Conservation (phyloP, 1,284 basidiomycete genomes). For the Boletus smithii region DNA sequence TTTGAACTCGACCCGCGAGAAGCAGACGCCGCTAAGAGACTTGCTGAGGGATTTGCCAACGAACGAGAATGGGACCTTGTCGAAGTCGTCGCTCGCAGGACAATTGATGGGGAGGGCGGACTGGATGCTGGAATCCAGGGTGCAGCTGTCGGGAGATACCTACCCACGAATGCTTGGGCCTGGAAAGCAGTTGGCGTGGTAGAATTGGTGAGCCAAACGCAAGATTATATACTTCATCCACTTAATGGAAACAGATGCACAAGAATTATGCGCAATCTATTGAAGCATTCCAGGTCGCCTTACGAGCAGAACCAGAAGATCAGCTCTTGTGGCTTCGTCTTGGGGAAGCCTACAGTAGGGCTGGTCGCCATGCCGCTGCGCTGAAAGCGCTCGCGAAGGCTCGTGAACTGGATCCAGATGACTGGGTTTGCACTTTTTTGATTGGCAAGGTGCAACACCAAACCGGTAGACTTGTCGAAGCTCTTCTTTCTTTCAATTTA, state of each 20-base stretch:
- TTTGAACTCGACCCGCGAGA: conserved; percentile 95
- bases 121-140: conserved; percentile 56
- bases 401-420: conserved; percentile 61
- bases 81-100: conserved; percentile 86
- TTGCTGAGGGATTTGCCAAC: conserved; percentile 89
- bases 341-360: conserved; percentile 88
- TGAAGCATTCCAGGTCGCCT: conserved; percentile 82
- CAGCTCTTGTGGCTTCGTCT: conserved; percentile 83
- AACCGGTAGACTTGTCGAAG: conserved; percentile 72
- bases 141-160: conserved; percentile 48
- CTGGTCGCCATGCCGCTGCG: conserved; percentile 86
- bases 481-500: conserved; percentile 64
- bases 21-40: conserved; percentile 76
- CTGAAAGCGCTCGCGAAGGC: conserved; percentile 84
- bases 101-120: conserved; percentile 91
- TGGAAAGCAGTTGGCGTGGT: conserved; percentile 97
- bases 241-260: conserved; percentile 52
- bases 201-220: conserved; percentile 66
- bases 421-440: conserved; percentile 86
- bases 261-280: conserved; percentile 78
- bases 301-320: conserved; percentile 80
- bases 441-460: conserved; percentile 85
- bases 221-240: conserved; percentile 2
- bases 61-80: conserved; percentile 96
- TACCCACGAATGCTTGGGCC: conserved; percentile 91